Evolutionary conservation across 768 basidiomycete genomes (phyloP), one percentile per base, ranked within the genome.

Genomic region (Boletellus ananiceps): DNA sequence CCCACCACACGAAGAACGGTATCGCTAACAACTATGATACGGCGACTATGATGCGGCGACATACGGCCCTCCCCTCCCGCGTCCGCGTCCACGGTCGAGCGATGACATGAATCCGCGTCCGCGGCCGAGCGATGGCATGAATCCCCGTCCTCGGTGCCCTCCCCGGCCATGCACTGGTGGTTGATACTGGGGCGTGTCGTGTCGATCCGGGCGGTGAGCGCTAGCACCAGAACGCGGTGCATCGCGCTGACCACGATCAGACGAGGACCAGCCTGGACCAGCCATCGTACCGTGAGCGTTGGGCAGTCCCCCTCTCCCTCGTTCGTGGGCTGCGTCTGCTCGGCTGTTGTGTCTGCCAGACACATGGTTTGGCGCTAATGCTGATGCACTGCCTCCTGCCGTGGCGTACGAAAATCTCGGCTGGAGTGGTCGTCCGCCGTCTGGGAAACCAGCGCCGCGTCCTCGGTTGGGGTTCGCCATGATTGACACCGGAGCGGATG

Each of bases 391-490:
- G n/a, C 42, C 33, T 25, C 57, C 61, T 32, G 19, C 44, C 12
- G 41, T 8, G 23, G 57, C 44, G 15, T 64, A 49, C 2, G 51
- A 46, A 34, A 37, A 39, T n/a, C 40, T 47, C 15, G 50, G 29
- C 5, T 54, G 52, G 9, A 29, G 18, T 44, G 50, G 29, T 16
- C 57, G 57, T 33, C 47, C 29, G 11, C 29, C 52, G 29, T 57
- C 57, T 4, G 51, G 36, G 27, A 46, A 53, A 23, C 65, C 60
- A 40, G 32, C 1, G 5, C 64, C 64, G 29, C 71, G 73, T 9
- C 69, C 72, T 34, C 72, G 66, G 52, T 85, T 83, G 0, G 89
- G 89, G 59, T 92, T 91, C 13, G 78, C 65, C 84, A 90, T 86
- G 47, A 91, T 90, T 31, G 80, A 77, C 14, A 89, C 74, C 4